Base-by-base conservation (phyloP, 2,329 filamentous ascomycete genomes). In the Neurospora crassa region DNA sequence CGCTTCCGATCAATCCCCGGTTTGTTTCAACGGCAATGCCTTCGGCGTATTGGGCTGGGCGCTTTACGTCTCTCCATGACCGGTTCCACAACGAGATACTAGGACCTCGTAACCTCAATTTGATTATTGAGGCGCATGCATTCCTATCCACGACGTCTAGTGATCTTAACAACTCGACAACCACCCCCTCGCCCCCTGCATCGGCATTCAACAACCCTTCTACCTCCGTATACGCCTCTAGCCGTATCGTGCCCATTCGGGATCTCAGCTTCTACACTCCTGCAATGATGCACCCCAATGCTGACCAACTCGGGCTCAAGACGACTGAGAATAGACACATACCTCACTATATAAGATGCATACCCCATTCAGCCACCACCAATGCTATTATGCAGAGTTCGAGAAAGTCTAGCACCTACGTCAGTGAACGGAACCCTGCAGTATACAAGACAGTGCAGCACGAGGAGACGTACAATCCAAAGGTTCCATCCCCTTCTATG, bases 21-120 rank as follows among this genome's bases (percentile, higher is more conserved):
- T 77, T 79, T 2, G 78, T 88, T 16, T 77, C 77, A 69, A 79
- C 77, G 0, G 82, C 84, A 1, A 83, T 86, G 75, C 79, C 83
- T 6, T 82, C 84, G 1, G 78, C 82, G 2, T 91, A 89, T 78
- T 91, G 89, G 89, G 81, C 84, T 12, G 89, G 89, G 20, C 86
- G 89, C 47, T 90, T 90, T 76, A 80, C 84, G 69, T 80, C 86
- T 2, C 78, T 90, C 0, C 82, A 86, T 69, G 88, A 91, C 78
- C 83, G 82, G n/a, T 83, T 85, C 73, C 82, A 81, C 70, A 83
- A 80, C 71, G 84, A 86, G 74, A 75, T 75, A 2, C 74, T 79
- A 1, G 74, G 71, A n/a, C 67, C 72, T 0, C 67, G 72, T 10
- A 75, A 75, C 16, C 74, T 79, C n/a, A 68, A 73, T 14, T 70